phyloP scores from a whole-genome alignment of 2,329 filamentous ascomycete genomes.

The Scytalidium sp. region DNA sequence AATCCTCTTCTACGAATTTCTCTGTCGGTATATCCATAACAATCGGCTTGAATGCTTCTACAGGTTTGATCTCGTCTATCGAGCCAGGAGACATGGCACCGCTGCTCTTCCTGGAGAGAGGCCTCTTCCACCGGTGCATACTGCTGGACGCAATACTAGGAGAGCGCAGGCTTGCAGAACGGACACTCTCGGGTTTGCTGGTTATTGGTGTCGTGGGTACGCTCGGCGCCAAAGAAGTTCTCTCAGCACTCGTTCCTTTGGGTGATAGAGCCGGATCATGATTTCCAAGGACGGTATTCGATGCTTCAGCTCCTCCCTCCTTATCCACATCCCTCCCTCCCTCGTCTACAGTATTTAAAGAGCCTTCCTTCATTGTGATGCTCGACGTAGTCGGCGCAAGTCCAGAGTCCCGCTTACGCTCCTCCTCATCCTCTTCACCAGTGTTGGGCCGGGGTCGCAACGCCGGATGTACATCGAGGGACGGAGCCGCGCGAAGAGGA shows the following conservation, averaged over 20 bases:
- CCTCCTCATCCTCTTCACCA: slow-evolving; percentile 25
- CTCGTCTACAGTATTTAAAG: slow-evolving; percentile 28
- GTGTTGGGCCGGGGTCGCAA: slow-evolving; percentile 14
- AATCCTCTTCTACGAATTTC: slow-evolving; percentile 55
- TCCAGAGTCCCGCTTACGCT: slow-evolving; percentile 54
- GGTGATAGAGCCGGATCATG: not conserved
- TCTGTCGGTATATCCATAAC: slow-evolving; percentile 55
- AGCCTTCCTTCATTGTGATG: slow-evolving; percentile 37
- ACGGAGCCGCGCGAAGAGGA: slow-evolving; percentile 21
- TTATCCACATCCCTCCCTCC: slow-evolving; percentile 1
- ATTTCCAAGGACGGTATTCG: not conserved
- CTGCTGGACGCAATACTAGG: slow-evolving; percentile 8
- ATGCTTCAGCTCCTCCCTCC: not conserved
- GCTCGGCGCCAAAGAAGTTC: not conserved
- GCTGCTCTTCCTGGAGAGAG: slow-evolving; percentile 12
- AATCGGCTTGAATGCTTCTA: slow-evolving; percentile 46
- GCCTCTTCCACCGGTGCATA: slow-evolving; percentile 15
- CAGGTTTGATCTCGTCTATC: slow-evolving; percentile 8
- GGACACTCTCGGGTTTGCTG: not conserved
- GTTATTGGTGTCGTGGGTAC: not conserved
- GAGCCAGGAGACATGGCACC: slow-evolving; percentile 7
- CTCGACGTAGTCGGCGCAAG: slow-evolving; percentile 46
- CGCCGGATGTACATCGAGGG: slow-evolving; percentile 25
- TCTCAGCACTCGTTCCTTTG: not conserved
- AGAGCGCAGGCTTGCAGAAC: not conserved